Percentiles rank a stretch among this genome's conserved stretches.
Conservation (phyloP, 2,329 filamentous ascomycete genomes). For the Blastomyces parvus region DNA sequence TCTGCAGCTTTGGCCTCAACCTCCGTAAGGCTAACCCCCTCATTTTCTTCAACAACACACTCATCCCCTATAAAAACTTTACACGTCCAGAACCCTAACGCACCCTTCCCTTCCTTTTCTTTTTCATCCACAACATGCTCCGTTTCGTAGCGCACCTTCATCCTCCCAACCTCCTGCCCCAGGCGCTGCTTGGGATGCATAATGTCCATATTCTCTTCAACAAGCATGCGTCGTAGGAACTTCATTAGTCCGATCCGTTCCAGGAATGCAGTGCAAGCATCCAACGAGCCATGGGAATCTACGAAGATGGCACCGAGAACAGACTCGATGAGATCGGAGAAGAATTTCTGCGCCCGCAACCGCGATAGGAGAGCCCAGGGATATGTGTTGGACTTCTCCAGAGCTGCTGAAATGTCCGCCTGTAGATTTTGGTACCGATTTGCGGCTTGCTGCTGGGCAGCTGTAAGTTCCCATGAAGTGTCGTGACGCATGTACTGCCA, state of each 20-base stretch:
- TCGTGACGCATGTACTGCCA: slow-evolving; percentile 62
- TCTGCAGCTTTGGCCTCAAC: slow-evolving; percentile 49
- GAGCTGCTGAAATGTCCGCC: slow-evolving; percentile 39
- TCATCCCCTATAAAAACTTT: slow-evolving; percentile 42
- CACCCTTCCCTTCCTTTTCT: slow-evolving; percentile 12
- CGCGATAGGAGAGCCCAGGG: slow-evolving; percentile 67
- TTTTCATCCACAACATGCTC: slow-evolving; percentile 14
- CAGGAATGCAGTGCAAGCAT: slow-evolving; percentile 51
- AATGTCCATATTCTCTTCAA: slow-evolving; percentile 45
- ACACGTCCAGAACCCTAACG: slow-evolving; percentile 29
- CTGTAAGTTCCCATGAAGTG: slow-evolving; percentile 38
- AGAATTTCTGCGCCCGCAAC: slow-evolving; percentile 62
- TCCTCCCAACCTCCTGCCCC: slow-evolving; percentile 46
- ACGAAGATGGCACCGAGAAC: slow-evolving; percentile 75
- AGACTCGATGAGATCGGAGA: slow-evolving; percentile 74
- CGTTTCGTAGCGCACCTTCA: slow-evolving; percentile 46
- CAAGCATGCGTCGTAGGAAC: slow-evolving; percentile 53
- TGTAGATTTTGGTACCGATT: slow-evolving; percentile 43
- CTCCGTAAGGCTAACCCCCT: slow-evolving; percentile 44
- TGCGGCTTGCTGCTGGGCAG: slow-evolving; percentile 38
- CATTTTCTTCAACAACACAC: slow-evolving; percentile 38
- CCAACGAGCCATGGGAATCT: slow-evolving; percentile 57
- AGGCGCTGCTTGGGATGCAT: slow-evolving; percentile 59
- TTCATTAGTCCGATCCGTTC: slow-evolving; percentile 55
- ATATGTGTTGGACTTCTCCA: slow-evolving; percentile 48